Evolutionary conservation across 345 rosid species (phyloP), one percentile per base, ranked within the genome.

Genomic region (Cardiospermum halicacabum): DNA sequence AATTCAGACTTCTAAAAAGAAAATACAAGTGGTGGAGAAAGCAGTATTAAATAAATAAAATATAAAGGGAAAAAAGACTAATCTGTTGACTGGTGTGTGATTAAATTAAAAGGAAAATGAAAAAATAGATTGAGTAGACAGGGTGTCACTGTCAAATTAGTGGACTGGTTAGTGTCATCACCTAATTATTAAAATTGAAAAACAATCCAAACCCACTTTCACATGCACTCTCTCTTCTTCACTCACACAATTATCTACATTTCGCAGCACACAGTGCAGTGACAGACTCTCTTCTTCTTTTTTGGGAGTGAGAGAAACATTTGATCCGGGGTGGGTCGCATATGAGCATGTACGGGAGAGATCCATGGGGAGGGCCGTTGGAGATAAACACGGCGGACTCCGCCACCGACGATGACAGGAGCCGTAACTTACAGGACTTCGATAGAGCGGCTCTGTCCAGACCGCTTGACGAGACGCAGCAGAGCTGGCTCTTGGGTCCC

Each of bases 281-380:
- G 13, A 13, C 48, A n/a, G n/a, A n/a, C 48, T 43, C n/a, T 43
- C 6, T 43, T 16, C 5, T 9, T 37, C 42, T 37, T 37, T 34
- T 4, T 18, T 42, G 19, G 16, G 21, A 45, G 11, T 4, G 2
- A 11, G n/a, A 40, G 45, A 40, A 7, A 4, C 8, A 45, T 45
- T 10, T 45, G 15, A 39, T 36, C 27, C 13, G 49, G 30, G 19
- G 9, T 7, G 5, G 5, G 3, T 3, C 5, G 21, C 19, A 42
- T 27, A 55, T 62, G 68, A 85, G 78, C 36, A 94, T 94, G 99
- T 94, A 89, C 77, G 99, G 97, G 2, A 58, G 99, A 62, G 99
- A 94, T 80, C 97, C 96, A 4, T 94, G 99, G 99, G 95, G 99
- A 0, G 99, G 97, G 3, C 92, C 99, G 0, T 78, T 94, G 66